These are phyloP conservation scores for Coemansia sp. DNA, from an alignment of 192 early-diverging fungal genomes.

Conservation along the genomic window DNA sequence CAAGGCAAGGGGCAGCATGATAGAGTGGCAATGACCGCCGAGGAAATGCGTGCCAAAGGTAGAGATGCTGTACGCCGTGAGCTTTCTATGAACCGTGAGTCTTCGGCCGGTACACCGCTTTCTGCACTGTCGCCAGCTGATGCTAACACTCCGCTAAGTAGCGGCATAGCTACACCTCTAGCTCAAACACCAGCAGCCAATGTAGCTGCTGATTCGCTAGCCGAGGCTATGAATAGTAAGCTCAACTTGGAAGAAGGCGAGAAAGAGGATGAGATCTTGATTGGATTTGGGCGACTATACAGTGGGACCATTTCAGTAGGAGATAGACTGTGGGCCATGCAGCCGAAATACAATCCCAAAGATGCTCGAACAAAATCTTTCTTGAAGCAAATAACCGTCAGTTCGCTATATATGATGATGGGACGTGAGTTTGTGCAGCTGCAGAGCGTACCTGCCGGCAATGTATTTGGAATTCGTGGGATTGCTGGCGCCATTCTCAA, in stretches of 20 bases:
- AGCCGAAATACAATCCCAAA: slow-evolving; percentile 87
- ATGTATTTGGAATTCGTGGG: slow-evolving; percentile 91
- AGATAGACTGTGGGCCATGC: slow-evolving; percentile 81
- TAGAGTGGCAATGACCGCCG: slow-evolving; percentile 71
- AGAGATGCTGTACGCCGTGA: slow-evolving; percentile 53
- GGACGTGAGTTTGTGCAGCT: slow-evolving; percentile 86
- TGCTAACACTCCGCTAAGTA: slow-evolving; percentile 22
- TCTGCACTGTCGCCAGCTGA: slow-evolving; percentile 13
- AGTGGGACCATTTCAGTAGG: slow-evolving; percentile 86
- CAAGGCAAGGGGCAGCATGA: slow-evolving; percentile 50
- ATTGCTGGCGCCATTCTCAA: slow-evolving; percentile 90
- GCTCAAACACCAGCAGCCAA: slow-evolving; percentile 4
- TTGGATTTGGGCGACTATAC: slow-evolving; percentile 95
- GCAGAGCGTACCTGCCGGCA: slow-evolving; percentile 86
- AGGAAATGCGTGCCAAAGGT: slow-evolving; percentile 84
- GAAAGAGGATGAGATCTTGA: slow-evolving; percentile 61
- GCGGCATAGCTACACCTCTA: slow-evolving; percentile 29
- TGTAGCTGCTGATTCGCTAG: slow-evolving; percentile 20
- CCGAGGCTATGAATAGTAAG: slow-evolving; percentile 28
- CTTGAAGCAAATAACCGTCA: slow-evolving; percentile 70
- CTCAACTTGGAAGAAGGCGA: slow-evolving; percentile 25
- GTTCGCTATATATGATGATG: slow-evolving; percentile 92
- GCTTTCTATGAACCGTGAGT: slow-evolving; percentile 29
- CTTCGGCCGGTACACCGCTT: slow-evolving; percentile 23
- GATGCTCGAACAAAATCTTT: slow-evolving; percentile 53